Evolutionary conservation across 176 grass and related monocot species (phyloP).

Genomic region (Hordeum marinum): DNA sequence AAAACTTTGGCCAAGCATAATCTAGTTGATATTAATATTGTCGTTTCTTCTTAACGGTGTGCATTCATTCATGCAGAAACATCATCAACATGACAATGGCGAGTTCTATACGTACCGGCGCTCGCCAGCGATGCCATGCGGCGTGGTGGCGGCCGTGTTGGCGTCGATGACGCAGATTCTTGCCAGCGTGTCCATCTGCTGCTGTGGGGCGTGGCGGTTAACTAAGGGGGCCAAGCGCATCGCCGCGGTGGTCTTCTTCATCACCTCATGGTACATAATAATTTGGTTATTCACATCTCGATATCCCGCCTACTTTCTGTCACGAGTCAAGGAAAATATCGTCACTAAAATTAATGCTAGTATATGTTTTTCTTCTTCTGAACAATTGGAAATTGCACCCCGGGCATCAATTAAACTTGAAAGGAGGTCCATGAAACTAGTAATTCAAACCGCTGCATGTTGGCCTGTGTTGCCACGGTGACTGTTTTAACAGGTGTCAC

Average conservation of each 20-base stretch:
- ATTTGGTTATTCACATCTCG: background rate
- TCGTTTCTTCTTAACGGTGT: background rate
- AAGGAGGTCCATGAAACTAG: too few species aligned
- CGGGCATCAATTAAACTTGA: too few species aligned
- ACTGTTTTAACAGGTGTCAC: too few species aligned
- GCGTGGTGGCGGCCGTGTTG: background rate
- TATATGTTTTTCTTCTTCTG: too few species aligned
- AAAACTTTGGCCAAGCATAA: background rate
- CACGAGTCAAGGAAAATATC: background rate
- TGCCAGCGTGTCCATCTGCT: background rate
- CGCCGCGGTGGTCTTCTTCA: background rate
- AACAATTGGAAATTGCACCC: too few species aligned
- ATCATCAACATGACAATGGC: background rate
- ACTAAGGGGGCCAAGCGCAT: background rate
- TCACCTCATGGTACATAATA: background rate
- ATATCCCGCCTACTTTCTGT: background rate
- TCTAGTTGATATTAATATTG: background rate
- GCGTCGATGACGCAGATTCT: background rate
- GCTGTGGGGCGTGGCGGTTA: background rate
- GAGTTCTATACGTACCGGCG: background rate
- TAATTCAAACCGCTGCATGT: too few species aligned
- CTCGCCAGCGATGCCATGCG: background rate
- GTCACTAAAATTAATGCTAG: background rate
- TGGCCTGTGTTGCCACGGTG: too few species aligned
- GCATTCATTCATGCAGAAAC: background rate